Base-by-base conservation (phyloP, 768 basidiomycete genomes). In the Rhodotorula taiwanensis region DNA sequence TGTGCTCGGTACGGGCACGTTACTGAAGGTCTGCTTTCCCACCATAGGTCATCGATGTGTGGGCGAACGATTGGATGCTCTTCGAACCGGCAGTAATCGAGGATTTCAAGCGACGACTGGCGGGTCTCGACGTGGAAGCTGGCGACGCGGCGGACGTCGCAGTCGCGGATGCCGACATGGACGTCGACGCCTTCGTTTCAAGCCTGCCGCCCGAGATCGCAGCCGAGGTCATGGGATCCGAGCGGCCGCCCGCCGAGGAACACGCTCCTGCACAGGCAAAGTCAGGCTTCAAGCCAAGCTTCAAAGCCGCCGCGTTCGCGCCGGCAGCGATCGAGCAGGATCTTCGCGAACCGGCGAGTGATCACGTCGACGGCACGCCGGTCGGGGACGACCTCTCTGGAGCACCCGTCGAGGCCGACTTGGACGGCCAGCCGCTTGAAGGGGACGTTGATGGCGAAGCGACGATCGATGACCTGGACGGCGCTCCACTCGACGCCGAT, bases 41-140 rank as follows among this genome's bases (percentile, higher is more conserved):
- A 2, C 16, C 33, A 9, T 79, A 84, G 13, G 84, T 98, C 23
- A 81, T 98, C 9, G 93, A 97, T 72, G 86, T 97, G 34, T 97
- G 95, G 92, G 95, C 97, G 73, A 52, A 58, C 31, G 87, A 95
- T 74, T 94, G 93, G 92, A 93, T 98, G 61, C 88, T 97, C 36
- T 98, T 98, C 74, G 81, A 89, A 55, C 87, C 86, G 30, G 76
- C 76, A 57, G 79, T 91, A 59, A 80, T 98, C 52, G 88, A 93
- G 52, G 72, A 71, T 34, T 58, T 60, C 53, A 56, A 61, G 54
- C 60, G 54, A 5, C 62, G 62, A 14, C 60, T 70, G 21, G 51
- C 61, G 39, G 56, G 70, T 8, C 31, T 70, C 25, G 70, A 66
- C 25, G n/a, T 41, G 25, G 31, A n/a, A 15, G 42, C 18, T 2